These are phyloP conservation scores for Penicillium sp. DNA, from an alignment of 2,329 filamentous ascomycete species.

Conservation along the genomic window DNA sequence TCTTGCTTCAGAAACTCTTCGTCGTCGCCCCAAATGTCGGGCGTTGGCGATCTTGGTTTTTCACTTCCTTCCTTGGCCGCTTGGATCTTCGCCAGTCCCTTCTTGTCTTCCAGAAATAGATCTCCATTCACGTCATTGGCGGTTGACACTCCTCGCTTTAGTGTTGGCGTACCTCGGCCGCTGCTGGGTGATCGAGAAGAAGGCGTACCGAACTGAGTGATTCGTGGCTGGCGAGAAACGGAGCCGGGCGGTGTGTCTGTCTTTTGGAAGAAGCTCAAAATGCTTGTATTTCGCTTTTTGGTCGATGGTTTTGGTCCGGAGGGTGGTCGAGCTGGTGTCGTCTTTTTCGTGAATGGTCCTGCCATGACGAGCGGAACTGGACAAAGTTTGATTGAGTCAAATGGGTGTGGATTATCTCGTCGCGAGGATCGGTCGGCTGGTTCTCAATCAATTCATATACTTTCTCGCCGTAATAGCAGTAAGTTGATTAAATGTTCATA, in stretches of 20 bases:
- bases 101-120: constrained; percentile 41
- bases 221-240: constrained; percentile 54
- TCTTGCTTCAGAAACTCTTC: constrained; percentile 15
- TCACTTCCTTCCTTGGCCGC: constrained; percentile 1
- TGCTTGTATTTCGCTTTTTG: constrained; percentile 60
- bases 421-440: not conserved
- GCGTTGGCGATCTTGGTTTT: constrained; percentile 29
- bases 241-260: constrained; percentile 57
- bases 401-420: not conserved
- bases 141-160: constrained; percentile 12
- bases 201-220: constrained; percentile 46
- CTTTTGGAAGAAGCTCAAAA: constrained; percentile 76
- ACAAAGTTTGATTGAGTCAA: not conserved
- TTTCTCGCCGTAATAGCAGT: not conserved
- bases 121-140: constrained; percentile 20
- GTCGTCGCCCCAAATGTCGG: constrained; percentile 37
- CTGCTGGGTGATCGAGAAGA: constrained; percentile 28
- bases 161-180: constrained; percentile 27
- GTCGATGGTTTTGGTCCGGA: constrained; percentile 20
- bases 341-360: constrained; percentile 23
- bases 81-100: constrained; percentile 13
- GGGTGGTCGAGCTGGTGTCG: constrained; percentile 23
- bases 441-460: not conserved
- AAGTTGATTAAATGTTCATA: constrained; percentile 12
- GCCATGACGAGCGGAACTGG: constrained; percentile 23